Percentiles rank a stretch among this genome's conserved stretches.
phyloP scores from a whole-genome alignment of 2,329 filamentous ascomycete genomes.

The Aspergillus arachidicola region DNA sequence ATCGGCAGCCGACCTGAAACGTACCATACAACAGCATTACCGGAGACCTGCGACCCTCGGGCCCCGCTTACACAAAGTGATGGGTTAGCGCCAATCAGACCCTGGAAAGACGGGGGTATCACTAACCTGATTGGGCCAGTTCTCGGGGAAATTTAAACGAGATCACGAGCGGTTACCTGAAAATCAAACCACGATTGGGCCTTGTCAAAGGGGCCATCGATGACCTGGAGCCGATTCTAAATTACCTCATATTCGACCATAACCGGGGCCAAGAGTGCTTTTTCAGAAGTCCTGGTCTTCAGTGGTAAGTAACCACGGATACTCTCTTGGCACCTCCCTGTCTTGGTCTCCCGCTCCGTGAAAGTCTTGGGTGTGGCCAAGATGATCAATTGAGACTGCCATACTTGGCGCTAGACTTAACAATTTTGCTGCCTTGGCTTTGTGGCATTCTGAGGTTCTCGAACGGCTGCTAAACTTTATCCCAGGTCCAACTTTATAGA shows the following conservation, averaged over 20 bases:
- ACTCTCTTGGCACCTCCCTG: conserved; percentile 9
- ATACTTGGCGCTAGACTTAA: conserved; percentile 6
- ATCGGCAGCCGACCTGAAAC: conserved; percentile 3
- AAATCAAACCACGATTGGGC: not conserved
- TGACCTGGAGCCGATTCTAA: not conserved
- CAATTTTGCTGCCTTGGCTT: conserved; percentile 10
- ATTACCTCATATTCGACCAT: not conserved
- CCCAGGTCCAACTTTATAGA: not conserved
- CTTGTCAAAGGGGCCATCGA: not conserved
- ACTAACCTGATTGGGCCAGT: not conserved
- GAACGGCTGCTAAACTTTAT: not conserved
- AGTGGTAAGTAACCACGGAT: conserved; percentile 3
- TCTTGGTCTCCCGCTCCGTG: conserved; percentile 8
- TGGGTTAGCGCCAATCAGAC: conserved; percentile 1
- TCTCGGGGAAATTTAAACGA: conserved; percentile 3
- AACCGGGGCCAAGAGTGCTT: not conserved
- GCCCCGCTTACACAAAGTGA: conserved; percentile 5
- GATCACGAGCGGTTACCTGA: conserved; percentile 2
- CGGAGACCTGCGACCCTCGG: conserved; percentile 1
- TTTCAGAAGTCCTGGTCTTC: not conserved
- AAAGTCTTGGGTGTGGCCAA: conserved; percentile 11
- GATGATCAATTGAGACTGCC: not conserved
- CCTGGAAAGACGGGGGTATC: not conserved
- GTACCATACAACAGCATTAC: conserved; percentile 3
- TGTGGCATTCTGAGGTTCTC: not conserved